Evolutionary conservation across 768 basidiomycete genomes (phyloP), one percentile per base, ranked within the genome.

Genomic region (Mycena floridula): DNA sequence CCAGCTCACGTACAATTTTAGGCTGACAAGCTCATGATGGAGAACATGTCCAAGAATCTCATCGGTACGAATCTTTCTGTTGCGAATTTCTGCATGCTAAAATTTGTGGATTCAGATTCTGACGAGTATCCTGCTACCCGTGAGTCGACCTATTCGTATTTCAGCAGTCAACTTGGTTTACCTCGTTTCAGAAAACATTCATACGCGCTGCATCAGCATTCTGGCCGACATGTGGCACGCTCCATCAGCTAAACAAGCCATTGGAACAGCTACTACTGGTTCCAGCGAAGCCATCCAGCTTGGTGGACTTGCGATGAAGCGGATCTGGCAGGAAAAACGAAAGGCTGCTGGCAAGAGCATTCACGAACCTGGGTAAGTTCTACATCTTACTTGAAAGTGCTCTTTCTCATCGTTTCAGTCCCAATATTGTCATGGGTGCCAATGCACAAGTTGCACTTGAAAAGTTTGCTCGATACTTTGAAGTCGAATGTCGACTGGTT

Each of bases 261-360:
- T 85, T 46, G 85, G 85, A 5, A 82, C 82, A 0, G 81, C 82
- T 1, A 85, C 84, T 5, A 83, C 82, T 1, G 84, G 84, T 3
- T 80, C 77, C 1, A 81, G 76, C 4, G 85, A 88, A 63, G 85
- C 82, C 2, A 77, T 81, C 44, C 79, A 81, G 59, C 77, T 88
- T 4, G 83, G 82, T n/a, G 84, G 83, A 12, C 68, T 88, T 8
- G 83, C 85, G 4, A 75, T 85, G 73, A 88, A 86, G 66, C 77
- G 74, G 50, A 68, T 75, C 7, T 86, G 85, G 85, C 84, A 79
- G 67, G 69, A 70, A 21, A 72, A 69, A 21, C 80, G 82, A 36
- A 85, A 84, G 54, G 74, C 74, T 16, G 75, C 76, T 11, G 77
- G 80, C 30, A 76, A 81, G 55, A 78, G 73, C 61, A 82, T 87